Conservation (phyloP, 2,329 filamentous ascomycete species). For the Plenodomus lindquistii region DNA sequence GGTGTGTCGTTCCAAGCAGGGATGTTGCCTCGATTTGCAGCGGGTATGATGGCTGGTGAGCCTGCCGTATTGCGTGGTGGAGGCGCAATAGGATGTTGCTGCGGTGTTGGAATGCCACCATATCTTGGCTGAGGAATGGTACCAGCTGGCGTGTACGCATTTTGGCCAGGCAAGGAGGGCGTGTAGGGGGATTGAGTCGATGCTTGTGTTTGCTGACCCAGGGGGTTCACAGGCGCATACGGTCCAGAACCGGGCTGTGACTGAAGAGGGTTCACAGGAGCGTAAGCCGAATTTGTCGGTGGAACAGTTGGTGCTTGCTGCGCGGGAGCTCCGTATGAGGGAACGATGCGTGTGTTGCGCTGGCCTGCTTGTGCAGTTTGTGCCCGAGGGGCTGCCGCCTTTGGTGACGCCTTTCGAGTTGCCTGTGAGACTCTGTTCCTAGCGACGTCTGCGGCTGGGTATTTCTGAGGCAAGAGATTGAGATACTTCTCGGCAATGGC, state of each 20-base stretch:
- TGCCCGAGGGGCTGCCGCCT: conserved; percentile 47
- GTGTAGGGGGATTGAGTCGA: conserved; percentile 21
- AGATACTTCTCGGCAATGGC: conserved; percentile 89
- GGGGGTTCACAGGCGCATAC: conserved; percentile 32
- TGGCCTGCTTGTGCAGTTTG: conserved; percentile 42
- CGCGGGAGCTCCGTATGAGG: conserved; percentile 35
- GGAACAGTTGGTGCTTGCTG: conserved; percentile 23
- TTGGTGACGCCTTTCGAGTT: conserved; percentile 64
- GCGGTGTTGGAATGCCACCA: conserved; percentile 51
- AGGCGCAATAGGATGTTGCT: conserved; percentile 55
- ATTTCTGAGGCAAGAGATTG: conserved; percentile 78
- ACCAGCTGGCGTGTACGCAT: conserved; percentile 57
- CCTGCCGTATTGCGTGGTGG: conserved; percentile 69
- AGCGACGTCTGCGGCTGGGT: conserved; percentile 84
- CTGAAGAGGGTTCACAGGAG: conserved; percentile 32
- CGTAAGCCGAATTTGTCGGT: conserved; percentile 26
- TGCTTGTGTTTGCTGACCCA: conserved; percentile 33
- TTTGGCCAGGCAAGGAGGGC: conserved; percentile 25
- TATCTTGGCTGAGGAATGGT: conserved; percentile 49
- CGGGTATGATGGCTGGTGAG: conserved; percentile 64
- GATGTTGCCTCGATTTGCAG: conserved; percentile 71
- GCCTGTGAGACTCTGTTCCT: conserved; percentile 84
- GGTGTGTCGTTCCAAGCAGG: conserved; percentile 96
- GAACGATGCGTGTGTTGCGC: conserved; percentile 38
- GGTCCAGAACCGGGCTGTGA: conserved; percentile 28